These are phyloP conservation scores for Penicillium sp. DNA, from an alignment of 2,329 filamentous ascomycete genomes.

Conservation along the genomic window DNA sequence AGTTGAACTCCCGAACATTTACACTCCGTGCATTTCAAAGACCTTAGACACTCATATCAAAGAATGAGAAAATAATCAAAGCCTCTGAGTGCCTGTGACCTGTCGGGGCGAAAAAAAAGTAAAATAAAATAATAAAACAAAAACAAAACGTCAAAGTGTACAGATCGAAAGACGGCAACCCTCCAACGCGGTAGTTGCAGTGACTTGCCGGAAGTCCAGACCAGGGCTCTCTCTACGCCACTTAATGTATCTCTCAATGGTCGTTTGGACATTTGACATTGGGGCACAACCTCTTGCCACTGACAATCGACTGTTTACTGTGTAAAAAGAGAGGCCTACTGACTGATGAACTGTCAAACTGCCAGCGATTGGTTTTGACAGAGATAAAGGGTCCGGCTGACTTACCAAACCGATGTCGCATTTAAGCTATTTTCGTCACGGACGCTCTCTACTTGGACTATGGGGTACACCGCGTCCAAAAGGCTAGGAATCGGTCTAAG, in stretches of 20 bases:
- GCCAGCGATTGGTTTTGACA: constrained; percentile 14
- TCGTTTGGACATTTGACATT: constrained; percentile 11
- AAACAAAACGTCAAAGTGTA: background rate
- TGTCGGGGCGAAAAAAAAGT: constrained; percentile 1
- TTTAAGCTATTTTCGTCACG: constrained; percentile 28
- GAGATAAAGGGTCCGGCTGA: constrained; percentile 24
- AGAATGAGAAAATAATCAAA: constrained; percentile 5
- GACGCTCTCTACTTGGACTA: constrained; percentile 9
- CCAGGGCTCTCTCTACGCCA: constrained; percentile 6
- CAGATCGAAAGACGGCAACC: constrained; percentile 3
- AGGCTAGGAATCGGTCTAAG: constrained; percentile 6
- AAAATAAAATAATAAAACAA: background rate
- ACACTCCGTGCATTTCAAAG: background rate
- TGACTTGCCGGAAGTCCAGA: constrained; percentile 6
- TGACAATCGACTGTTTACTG: constrained; percentile 4
- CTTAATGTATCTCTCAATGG: constrained; percentile 6
- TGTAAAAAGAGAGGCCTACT: constrained; percentile 10
- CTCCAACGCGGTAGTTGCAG: constrained; percentile 2
- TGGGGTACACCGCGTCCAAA: constrained; percentile 10
- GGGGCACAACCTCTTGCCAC: constrained; percentile 8
- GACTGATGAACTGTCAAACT: constrained; percentile 22
- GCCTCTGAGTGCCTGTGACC: constrained; percentile 13
- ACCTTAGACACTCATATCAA: background rate
- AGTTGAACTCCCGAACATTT: background rate
- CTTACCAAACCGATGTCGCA: constrained; percentile 16